Evolutionary conservation across 139 green algal species (phyloP).

Genomic region (Auxenochlorella pyrenoidosa): DNA sequence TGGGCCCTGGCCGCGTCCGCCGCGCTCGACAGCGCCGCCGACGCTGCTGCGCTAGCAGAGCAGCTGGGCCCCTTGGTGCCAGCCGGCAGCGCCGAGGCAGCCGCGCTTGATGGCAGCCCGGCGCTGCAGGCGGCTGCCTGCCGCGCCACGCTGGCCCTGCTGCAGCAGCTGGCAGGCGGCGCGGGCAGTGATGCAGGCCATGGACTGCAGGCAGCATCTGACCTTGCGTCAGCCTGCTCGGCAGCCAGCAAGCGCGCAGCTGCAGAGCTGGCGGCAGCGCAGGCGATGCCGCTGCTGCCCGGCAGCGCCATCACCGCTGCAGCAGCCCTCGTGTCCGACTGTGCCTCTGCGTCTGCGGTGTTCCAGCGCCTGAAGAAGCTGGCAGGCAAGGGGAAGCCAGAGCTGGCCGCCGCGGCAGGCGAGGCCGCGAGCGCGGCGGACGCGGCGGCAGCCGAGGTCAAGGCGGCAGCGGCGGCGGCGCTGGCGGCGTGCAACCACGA

Average conservation of each 20-base stretch:
- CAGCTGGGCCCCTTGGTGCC: conserved; percentile 1
- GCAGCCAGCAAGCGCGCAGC: not conserved
- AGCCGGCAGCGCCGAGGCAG: not conserved
- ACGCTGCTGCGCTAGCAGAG: not conserved
- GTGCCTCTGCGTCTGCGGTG: not conserved
- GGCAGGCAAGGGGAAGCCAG: not conserved
- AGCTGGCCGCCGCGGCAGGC: not conserved
- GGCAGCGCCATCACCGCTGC: not conserved
- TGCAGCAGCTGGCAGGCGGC: not conserved
- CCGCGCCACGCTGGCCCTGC: conserved; percentile 5
- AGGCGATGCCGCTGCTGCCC: conserved; percentile 4
- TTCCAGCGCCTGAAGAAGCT: conserved; percentile 8
- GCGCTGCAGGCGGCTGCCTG: conserved; percentile 45
- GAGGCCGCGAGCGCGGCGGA: not conserved
- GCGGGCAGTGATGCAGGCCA: not conserved
- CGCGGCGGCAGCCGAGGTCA: not conserved
- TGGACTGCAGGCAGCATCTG: not conserved
- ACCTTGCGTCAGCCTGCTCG: not conserved
- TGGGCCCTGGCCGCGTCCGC: conserved; percentile 44
- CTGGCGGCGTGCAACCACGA: not conserved
- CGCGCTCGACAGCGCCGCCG: not conserved
- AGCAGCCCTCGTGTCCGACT: not conserved
- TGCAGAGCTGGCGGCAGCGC: not conserved
- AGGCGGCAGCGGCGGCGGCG: not conserved
- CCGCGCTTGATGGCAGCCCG: not conserved